These are phyloP conservation scores for Rhododendron williamsianum DNA, from an alignment of 148 eudicot genomes.

Conservation along the genomic window DNA sequence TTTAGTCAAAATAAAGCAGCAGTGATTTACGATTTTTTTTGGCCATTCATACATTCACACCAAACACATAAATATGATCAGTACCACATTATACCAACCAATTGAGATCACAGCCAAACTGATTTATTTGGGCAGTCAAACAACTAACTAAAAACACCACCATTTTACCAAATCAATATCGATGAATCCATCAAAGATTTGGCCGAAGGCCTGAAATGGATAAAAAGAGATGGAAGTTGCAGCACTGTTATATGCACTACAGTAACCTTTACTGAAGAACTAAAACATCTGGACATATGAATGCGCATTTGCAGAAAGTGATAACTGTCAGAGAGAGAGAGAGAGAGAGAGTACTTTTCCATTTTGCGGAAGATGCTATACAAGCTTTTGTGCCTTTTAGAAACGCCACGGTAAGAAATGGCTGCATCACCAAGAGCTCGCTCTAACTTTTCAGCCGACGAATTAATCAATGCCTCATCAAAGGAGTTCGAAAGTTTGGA, in stretches of 20 bases:
- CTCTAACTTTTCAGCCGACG: slow-evolving; percentile 54
- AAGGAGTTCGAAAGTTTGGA: slow-evolving; percentile 62
- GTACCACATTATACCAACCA: not conserved
- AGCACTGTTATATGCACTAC: not conserved
- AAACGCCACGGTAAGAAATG: slow-evolving; percentile 51
- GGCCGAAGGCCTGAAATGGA: not conserved
- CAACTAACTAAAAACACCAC: slow-evolving; percentile 4
- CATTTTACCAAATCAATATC: not conserved
- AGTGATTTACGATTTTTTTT: not conserved
- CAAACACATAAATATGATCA: not conserved
- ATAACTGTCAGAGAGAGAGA: not conserved
- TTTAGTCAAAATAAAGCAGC: not conserved
- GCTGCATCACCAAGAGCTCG: slow-evolving; percentile 56
- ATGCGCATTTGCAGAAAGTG: not conserved
- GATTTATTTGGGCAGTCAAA: not conserved
- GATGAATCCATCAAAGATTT: not conserved
- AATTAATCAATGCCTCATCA: slow-evolving; percentile 65
- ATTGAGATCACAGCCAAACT: not conserved
- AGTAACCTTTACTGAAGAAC: not conserved
- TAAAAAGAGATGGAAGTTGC: not conserved
- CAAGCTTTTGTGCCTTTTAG: slow-evolving; percentile 93
- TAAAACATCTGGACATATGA: not conserved
- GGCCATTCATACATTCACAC: not conserved
- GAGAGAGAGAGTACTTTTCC: slow-evolving; percentile 60
- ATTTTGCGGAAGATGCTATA: slow-evolving; percentile 82